Evolutionary conservation across 1,139 yeast genomes (phyloP).

Genomic region (Geotrichum candidum): DNA sequence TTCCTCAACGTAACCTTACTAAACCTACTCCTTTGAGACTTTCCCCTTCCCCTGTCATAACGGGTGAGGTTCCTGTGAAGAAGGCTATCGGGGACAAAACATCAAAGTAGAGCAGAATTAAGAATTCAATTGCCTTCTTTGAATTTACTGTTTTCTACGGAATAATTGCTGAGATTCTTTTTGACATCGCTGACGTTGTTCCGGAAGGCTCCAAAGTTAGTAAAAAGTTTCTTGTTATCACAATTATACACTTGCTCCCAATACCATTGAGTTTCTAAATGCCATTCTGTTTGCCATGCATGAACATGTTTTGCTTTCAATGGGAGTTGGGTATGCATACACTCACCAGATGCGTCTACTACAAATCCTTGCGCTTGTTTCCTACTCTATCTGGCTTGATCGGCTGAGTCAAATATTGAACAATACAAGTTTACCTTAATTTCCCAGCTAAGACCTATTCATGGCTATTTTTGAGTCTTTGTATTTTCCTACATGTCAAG

Average conservation of each 20-base stretch:
- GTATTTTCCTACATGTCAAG: slow-evolving; percentile 88
- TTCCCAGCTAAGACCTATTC: slow-evolving; percentile 91
- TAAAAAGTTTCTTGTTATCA: slow-evolving; percentile 86
- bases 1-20: slow-evolving; percentile 87
- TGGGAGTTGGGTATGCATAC: slow-evolving; percentile 98
- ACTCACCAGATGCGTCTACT: slow-evolving; percentile 90
- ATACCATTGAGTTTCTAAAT: slow-evolving; percentile 91
- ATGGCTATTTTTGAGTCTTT: slow-evolving; percentile 83
- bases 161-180: slow-evolving; percentile 87
- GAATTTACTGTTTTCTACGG: slow-evolving; percentile 87
- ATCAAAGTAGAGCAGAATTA: slow-evolving; percentile 89
- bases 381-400: slow-evolving; percentile 57
- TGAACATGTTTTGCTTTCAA: slow-evolving; percentile 84
- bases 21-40: background rate
- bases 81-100: slow-evolving; percentile 76
- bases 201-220: slow-evolving; percentile 67
- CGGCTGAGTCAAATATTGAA: slow-evolving; percentile 27
- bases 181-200: slow-evolving; percentile 91
- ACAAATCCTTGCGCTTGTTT: slow-evolving; percentile 86
- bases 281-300: slow-evolving; percentile 95
- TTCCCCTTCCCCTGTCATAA: background rate
- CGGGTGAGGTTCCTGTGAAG: slow-evolving; percentile 1
- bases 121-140: slow-evolving; percentile 77
- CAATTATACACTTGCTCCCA: slow-evolving; percentile 93
- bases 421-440: slow-evolving; percentile 68